phyloP scores from a whole-genome alignment of 148 eudicot species.

The Silene uniflora region DNA sequence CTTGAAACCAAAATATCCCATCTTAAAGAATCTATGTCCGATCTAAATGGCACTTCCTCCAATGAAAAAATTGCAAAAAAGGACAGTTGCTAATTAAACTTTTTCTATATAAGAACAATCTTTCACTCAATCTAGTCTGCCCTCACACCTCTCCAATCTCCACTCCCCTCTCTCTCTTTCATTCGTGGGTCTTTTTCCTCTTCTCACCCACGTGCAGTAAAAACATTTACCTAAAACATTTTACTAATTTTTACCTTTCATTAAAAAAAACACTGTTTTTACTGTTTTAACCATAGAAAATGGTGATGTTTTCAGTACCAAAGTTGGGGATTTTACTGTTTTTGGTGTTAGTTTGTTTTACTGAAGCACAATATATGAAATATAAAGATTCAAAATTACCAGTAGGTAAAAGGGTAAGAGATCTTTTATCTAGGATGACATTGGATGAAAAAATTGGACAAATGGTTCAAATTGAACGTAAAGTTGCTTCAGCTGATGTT shows the following conservation, averaged over 20 bases:
- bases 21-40: too few species aligned
- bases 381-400: conserved; percentile 52
- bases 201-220: neutral
- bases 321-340: conserved; percentile 32
- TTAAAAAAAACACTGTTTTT: neutral
- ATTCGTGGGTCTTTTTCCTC: neutral
- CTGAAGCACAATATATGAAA: conserved; percentile 38
- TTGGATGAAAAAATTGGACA: conserved; percentile 81
- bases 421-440: conserved; percentile 60
- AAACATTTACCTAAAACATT: neutral
- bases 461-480: conserved; percentile 74
- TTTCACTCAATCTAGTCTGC: neutral
- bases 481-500: conserved; percentile 56
- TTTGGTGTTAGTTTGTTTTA: conserved; percentile 22
- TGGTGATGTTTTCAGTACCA: conserved; percentile 23
- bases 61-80: neutral
- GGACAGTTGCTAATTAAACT: neutral
- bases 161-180: neutral
- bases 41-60: too few species aligned
- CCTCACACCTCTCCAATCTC: neutral
- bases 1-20: too few species aligned
- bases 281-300: neutral
- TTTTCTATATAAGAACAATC: neutral
- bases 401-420: conserved; percentile 40
- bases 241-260: neutral